phyloP scores from a whole-genome alignment of 1,139 yeast genomes.

The Kluyveromyces sp. region DNA sequence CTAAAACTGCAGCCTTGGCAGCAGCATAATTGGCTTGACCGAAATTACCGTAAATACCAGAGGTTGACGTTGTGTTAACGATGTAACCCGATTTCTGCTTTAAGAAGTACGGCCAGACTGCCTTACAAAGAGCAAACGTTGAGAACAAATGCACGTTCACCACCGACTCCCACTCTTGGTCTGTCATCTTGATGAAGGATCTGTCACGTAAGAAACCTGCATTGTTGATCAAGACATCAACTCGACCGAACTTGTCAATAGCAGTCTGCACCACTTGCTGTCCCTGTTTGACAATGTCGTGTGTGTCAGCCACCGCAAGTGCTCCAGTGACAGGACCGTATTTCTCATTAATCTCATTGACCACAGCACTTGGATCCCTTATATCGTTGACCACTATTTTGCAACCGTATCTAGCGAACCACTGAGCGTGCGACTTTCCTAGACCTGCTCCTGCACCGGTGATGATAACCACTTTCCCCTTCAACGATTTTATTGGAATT shows the following conservation, averaged over 20 bases:
- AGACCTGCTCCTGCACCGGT: constrained; percentile 97
- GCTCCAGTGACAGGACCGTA: constrained; percentile 52
- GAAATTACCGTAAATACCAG: constrained; percentile 95
- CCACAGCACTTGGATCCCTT: constrained; percentile 66
- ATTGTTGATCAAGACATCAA: constrained; percentile 82
- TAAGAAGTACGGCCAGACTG: constrained; percentile 86
- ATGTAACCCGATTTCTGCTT: constrained; percentile 77
- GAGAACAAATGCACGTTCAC: constrained; percentile 78
- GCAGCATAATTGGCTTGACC: constrained; percentile 96
- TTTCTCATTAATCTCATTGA: constrained; percentile 57
- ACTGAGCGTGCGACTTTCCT: constrained; percentile 83
- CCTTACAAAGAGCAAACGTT: constrained; percentile 73
- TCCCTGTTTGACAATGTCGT: constrained; percentile 76
- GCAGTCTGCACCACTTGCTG: constrained; percentile 75
- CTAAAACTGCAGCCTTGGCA: constrained; percentile 85
- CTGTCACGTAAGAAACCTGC: constrained; percentile 93
- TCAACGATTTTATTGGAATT: constrained; percentile 51
- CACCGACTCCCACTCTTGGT: constrained; percentile 77
- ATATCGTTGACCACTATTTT: constrained; percentile 93
- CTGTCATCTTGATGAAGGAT: constrained; percentile 79
- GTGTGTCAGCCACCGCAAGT: constrained; percentile 69
- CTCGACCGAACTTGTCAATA: constrained; percentile 66
- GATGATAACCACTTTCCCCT: constrained; percentile 79
- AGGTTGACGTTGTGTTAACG: constrained; percentile 86
- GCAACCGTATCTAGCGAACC: constrained; percentile 87